phyloP scores from a whole-genome alignment of 2,329 filamentous ascomycete genomes.

The Nemania abortiva region DNA sequence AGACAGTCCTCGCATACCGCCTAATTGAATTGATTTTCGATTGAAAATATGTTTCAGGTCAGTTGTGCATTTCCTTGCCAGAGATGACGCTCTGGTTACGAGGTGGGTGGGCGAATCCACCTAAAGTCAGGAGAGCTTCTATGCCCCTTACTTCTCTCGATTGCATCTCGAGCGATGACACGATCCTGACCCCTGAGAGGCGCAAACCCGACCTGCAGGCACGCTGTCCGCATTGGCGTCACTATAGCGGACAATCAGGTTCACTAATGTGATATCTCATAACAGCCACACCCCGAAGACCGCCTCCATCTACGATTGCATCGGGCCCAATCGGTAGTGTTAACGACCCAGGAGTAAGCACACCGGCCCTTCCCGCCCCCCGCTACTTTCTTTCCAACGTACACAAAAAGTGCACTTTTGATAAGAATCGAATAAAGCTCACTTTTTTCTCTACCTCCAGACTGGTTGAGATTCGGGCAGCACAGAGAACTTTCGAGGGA shows the following conservation, averaged over 20 bases:
- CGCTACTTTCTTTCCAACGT: not conserved
- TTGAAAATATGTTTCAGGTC: constrained; percentile 45
- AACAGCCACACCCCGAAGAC: constrained; percentile 52
- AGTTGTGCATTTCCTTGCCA: constrained; percentile 22
- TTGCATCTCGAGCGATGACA: not conserved
- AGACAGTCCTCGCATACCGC: not conserved
- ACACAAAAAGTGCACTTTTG: not conserved
- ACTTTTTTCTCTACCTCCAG: constrained; percentile 50
- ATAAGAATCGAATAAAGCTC: constrained; percentile 16
- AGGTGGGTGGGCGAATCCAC: no score
- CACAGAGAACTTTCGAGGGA: constrained; percentile 96
- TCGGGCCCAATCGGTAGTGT: constrained; percentile 83
- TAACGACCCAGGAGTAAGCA: constrained; percentile 79
- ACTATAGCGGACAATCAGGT: constrained; percentile 10
- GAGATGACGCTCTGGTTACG: not conserved
- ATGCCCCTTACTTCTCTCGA: not conserved
- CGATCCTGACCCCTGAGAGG: constrained; percentile 15
- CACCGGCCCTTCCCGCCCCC: not conserved
- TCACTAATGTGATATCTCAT: constrained; percentile 27
- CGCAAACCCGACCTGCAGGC: constrained; percentile 8
- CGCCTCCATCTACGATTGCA: constrained; percentile 84
- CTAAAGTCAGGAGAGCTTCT: not conserved
- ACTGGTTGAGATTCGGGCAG: constrained; percentile 93
- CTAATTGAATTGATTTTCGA: not conserved
- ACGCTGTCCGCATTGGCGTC: not conserved